These are phyloP conservation scores for Leucocoprinus sp. DNA, from an alignment of 768 basidiomycete species.

Conservation along the genomic window DNA sequence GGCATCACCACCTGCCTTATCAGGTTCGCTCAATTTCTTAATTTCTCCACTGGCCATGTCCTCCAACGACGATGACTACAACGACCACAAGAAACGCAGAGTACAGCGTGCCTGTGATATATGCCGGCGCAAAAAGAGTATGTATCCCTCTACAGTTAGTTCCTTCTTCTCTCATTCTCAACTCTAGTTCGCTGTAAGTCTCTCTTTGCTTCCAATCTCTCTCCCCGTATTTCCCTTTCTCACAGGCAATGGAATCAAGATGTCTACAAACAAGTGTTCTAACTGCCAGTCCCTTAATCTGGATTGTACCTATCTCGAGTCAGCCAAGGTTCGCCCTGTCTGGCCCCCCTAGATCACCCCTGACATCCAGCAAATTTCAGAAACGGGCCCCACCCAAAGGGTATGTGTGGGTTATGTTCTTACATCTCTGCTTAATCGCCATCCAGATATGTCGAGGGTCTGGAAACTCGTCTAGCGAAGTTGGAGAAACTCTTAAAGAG, in stretches of 20 bases:
- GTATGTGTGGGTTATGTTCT: constrained; percentile 21
- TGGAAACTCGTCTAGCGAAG: constrained; percentile 53
- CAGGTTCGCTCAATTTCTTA: not conserved
- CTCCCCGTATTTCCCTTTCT: not conserved
- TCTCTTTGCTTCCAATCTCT: constrained; percentile 1
- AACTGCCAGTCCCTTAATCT: constrained; percentile 58
- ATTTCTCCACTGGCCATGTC: constrained; percentile 35
- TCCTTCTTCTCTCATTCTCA: constrained; percentile 1
- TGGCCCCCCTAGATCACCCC: constrained; percentile 13
- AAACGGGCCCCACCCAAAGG: constrained; percentile 59
- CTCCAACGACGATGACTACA: constrained; percentile 57
- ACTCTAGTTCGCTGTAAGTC: constrained; percentile 59
- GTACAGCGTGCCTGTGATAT: constrained; percentile 78
- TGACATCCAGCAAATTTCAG: constrained; percentile 17
- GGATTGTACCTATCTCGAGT: constrained; percentile 64
- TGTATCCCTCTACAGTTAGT: constrained; percentile 15
- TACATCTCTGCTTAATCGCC: not conserved
- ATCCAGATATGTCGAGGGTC: constrained; percentile 46
- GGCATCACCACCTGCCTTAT: constrained; percentile 1
- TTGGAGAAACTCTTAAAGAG: constrained; percentile 48
- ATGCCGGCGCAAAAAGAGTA: constrained; percentile 80
- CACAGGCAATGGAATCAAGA: constrained; percentile 66
- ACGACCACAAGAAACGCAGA: constrained; percentile 58
- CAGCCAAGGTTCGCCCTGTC: constrained; percentile 58
- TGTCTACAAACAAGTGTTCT: constrained; percentile 57